Evolutionary conservation across 176 grass and related monocot genomes (phyloP), one percentile per base, ranked within the genome.

Genomic region (Eremochloa ophiuroides): DNA sequence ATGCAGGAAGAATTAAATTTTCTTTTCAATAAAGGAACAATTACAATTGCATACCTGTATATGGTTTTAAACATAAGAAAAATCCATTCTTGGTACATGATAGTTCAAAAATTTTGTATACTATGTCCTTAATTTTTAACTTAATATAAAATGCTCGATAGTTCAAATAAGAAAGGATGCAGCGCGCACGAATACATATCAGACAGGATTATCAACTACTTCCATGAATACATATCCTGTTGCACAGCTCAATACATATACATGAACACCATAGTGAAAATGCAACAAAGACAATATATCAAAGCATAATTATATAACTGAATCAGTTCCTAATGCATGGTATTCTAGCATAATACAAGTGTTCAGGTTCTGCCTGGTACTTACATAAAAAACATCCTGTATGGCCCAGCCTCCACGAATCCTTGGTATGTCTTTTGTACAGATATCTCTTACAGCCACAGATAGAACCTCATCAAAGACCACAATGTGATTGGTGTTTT

Each of bases 381-480:
- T 77, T 67, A 94, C 95, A 91, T 92, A 86, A 84, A 94, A 94
- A 73, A 84, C 92, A 91, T 98, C 95, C 81, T 94, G 92, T 80
- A 98, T 80, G 59, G 95, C 91, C 95, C 95, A 98, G 46, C 95
- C 95, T 64, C 95, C 95, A 69, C 86, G 92, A 81, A 98, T 93
- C 87, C 92, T 91, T 82, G 92, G 47, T 84, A 98, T 85, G 69
- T 98, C 95, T 83, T 98, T 98, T 47, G 88, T 91, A 85, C 89
- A 87, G 79, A 98, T 92, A 81, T 98, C 95, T 80, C 77, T 89
- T 86, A 90, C 92, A 87, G 95, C 92, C 46, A 91, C 88, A 90
- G 76, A 87, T 71, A 98, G 75, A 83, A 98, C 92, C 85, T 98
- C 95, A 87, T 89, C 85, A 76, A 98, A 98, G 41, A 98, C 92